These are phyloP conservation scores for Cucumis melo DNA, from an alignment of 306 rosid genomes.

Conservation along the genomic window DNA sequence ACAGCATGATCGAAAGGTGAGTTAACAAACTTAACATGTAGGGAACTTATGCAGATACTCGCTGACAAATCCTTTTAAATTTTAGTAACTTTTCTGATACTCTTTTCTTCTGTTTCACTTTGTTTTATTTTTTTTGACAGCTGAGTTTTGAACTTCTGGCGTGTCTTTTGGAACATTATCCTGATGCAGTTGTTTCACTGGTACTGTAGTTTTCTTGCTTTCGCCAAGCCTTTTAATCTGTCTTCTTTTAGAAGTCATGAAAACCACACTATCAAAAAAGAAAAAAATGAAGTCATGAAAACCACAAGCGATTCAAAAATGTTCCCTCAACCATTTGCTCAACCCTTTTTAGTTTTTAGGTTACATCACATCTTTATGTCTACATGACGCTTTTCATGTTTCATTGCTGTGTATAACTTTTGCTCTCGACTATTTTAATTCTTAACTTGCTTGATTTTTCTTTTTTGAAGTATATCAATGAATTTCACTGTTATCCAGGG, in stretches of 20 bases:
- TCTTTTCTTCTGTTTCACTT: not conserved
- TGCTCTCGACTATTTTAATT: not conserved
- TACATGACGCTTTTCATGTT: not conserved
- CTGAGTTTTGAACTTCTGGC: constrained; percentile 80
- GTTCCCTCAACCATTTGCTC: not conserved
- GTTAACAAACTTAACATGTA: not conserved
- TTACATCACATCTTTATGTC: not conserved
- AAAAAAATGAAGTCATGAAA: not conserved
- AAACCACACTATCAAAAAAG: not conserved
- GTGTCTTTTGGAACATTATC: constrained; percentile 47
- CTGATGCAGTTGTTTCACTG: constrained; percentile 48
- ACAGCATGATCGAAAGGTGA: constrained; percentile 81
- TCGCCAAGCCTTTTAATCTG: constrained; percentile 14
- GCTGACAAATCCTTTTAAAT: not conserved
- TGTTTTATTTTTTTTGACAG: constrained; percentile 41
- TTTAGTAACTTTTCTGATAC: not conserved
- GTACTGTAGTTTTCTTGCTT: constrained; percentile 27
- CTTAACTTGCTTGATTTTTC: not conserved
- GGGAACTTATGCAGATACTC: constrained; percentile 4
- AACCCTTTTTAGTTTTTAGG: not conserved
- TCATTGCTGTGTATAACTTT: not conserved
- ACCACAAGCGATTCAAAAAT: not conserved
- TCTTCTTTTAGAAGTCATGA: not conserved
- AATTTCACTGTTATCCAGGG: constrained; percentile 40
- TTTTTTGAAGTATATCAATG: not conserved